Percentiles rank a stretch among this genome's conserved stretches.
phyloP scores from a whole-genome alignment of 2,329 filamentous ascomycete genomes.

The Ascochyta fabae region DNA sequence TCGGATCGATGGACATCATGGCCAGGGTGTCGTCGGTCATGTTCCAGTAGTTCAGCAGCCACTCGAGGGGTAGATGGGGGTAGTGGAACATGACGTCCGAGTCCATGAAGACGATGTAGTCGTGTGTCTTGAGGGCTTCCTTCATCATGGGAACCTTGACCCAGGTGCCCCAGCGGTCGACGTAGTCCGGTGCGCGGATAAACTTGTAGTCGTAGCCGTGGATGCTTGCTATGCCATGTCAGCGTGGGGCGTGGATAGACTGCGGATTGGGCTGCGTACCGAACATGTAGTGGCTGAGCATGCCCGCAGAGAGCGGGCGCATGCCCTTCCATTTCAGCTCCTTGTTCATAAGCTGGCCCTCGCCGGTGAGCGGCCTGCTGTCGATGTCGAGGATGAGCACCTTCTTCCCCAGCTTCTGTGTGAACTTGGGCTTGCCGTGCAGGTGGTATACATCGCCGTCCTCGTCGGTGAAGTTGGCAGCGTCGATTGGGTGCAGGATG shows the following conservation, averaged over 20 bases:
- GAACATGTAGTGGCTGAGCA: conserved; percentile 50
- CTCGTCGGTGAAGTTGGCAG: conserved; percentile 48
- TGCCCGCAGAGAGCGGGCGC: conserved; percentile 46
- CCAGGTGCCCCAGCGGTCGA: conserved; percentile 56
- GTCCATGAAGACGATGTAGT: conserved; percentile 58
- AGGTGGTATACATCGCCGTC: conserved; percentile 45
- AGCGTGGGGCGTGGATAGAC: conserved; percentile 6
- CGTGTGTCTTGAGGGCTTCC: conserved; percentile 48
- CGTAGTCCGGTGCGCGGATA: conserved; percentile 52
- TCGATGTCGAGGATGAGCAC: conserved; percentile 49
- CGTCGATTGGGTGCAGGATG: conserved; percentile 45
- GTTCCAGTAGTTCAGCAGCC: conserved; percentile 60
- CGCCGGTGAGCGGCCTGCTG: conserved; percentile 43
- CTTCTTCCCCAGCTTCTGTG: conserved; percentile 45
- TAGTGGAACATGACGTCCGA: conserved; percentile 58
- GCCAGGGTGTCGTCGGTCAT: conserved; percentile 54
- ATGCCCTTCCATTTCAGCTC: conserved; percentile 48
- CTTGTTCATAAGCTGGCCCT: conserved; percentile 46
- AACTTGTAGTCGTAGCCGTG: conserved; percentile 60
- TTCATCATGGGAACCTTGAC: conserved; percentile 58
- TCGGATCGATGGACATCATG: conserved; percentile 56
- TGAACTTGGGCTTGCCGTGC: conserved; percentile 41
- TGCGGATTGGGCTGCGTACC: conserved; percentile 24
- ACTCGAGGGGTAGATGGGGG: conserved; percentile 57
- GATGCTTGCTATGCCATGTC: conserved; percentile 48